Base-by-base conservation (phyloP, 2,329 filamentous ascomycete genomes). In the Claviceps purpurea region DNA sequence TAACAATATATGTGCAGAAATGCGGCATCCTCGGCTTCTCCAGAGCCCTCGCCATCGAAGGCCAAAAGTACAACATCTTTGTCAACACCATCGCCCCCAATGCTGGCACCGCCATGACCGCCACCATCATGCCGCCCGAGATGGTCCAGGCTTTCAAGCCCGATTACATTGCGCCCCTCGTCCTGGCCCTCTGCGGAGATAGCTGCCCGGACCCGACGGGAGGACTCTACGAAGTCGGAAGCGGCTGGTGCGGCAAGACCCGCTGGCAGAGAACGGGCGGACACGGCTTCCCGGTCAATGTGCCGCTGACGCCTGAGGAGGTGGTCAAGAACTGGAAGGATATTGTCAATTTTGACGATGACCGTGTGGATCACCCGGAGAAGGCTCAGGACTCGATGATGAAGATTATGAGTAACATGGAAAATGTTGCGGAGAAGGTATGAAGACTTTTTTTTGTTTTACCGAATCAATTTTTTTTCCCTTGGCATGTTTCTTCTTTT, bases 61-160 rank as follows among this genome's bases (percentile, higher is more conserved):
- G 93, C 62, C 79, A 80, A 65, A 97, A 97, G 76, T 89, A 98
- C 78, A 95, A 96, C 77, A 97, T 98, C 70, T 89, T 82, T 62
- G 88, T 95, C 69, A 98, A 98, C 78, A 95, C 90, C 54, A 96
- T 98, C 63, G 93, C 93, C 24, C 93, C 93, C 60, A 98, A 97
- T 64, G 93, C 93, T 41, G 93, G 93, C 61, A 98, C 93, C 45
- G 83, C 85, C 65, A 93, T 98, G 87, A 98, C 93, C 52, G 81
- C 84, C 60, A 91, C 87, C 49, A 87, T 98, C 67, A 80, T 98
- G 76, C 93, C 93, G 34, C 89, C 95, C 71, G 93, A 98, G 74
- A 82, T 97, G 74, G 90, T 98, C 18, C 90, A 97, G 74, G 91
- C 93, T 46, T 95, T 98, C 78, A 98, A 97, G 82, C 93, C 93